These are phyloP conservation scores for Fomitopsis pulvina DNA, from an alignment of 768 basidiomycete genomes.

Conservation along the genomic window DNA sequence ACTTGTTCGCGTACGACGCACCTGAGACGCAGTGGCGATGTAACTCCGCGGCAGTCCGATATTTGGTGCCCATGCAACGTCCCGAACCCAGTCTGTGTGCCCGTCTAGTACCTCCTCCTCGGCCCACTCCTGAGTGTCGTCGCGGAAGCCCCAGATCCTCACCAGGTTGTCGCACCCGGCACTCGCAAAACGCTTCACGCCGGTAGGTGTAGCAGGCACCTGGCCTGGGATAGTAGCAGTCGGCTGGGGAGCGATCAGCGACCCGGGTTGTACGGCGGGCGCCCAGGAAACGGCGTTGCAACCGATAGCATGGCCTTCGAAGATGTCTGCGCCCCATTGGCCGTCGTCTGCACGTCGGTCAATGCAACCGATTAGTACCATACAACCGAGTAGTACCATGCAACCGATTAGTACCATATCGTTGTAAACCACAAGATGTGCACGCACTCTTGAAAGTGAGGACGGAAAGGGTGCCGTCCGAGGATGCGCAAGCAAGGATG, in stretches of 20 bases:
- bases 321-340: slow-evolving; percentile 91
- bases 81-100: slow-evolving; percentile 96
- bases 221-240: slow-evolving; percentile 41
- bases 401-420: no score
- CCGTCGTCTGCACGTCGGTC: slow-evolving; percentile 67
- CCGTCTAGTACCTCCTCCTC: slow-evolving; percentile 89
- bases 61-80: slow-evolving; percentile 98
- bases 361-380: background rate
- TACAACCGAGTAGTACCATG: no score
- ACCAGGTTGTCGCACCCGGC: slow-evolving; percentile 96
- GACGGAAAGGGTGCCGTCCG: slow-evolving; percentile 95
- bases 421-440: no score
- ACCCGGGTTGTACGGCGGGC: slow-evolving; percentile 82
- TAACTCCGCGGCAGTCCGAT: slow-evolving; percentile 93
- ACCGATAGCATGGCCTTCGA: slow-evolving; percentile 92
- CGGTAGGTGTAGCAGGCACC: slow-evolving; percentile 27
- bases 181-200: slow-evolving; percentile 88
- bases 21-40: slow-evolving; percentile 93
- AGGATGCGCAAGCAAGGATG: slow-evolving; percentile 93
- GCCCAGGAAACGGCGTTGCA: slow-evolving; percentile 99
- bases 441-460: slow-evolving; percentile 92
- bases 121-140: slow-evolving; percentile 82
- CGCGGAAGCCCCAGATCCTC: slow-evolving; percentile 88
- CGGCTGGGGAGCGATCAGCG: slow-evolving; percentile 68
- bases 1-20: slow-evolving; percentile 20